Conservation (phyloP, 192 early-diverging fungal genomes). For the Coemansia sp. region DNA sequence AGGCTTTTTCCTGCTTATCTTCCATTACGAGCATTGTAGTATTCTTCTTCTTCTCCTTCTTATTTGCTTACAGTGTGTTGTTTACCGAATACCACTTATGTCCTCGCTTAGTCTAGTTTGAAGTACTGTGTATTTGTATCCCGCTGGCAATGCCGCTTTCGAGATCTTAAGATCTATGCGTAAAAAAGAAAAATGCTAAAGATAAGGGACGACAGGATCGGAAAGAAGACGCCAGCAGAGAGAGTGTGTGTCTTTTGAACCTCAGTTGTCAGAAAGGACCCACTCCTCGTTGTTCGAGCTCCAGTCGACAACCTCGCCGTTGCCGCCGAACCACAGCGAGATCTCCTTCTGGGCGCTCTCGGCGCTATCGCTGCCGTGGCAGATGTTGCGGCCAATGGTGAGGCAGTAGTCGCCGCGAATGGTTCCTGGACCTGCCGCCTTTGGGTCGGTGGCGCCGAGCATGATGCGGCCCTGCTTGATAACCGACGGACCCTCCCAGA, state of each 20-base stretch:
- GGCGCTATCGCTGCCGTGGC: slow-evolving; percentile 86
- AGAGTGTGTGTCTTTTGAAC: not conserved
- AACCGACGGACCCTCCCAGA: slow-evolving; percentile 86
- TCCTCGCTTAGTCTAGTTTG: no score
- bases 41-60: not conserved
- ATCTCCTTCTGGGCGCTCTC: slow-evolving; percentile 84
- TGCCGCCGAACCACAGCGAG: slow-evolving; percentile 69
- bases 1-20: slow-evolving; percentile 1
- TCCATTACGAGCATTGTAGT: not conserved
- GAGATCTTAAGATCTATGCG: no score
- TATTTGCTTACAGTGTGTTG: not conserved
- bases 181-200: not conserved
- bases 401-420: slow-evolving; percentile 87
- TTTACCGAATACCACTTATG: no score
- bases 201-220: no score
- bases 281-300: slow-evolving; percentile 64
- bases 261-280: slow-evolving; percentile 70
- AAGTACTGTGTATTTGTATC: no score
- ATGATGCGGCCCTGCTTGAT: slow-evolving; percentile 84
- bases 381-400: slow-evolving; percentile 77
- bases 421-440: slow-evolving; percentile 81
- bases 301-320: slow-evolving; percentile 65
- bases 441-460: slow-evolving; percentile 92
- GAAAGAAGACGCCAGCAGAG: no score
- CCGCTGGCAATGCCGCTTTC: no score